Evolutionary conservation across 2,329 filamentous ascomycete genomes (phyloP), one percentile per base, ranked within the genome.

Genomic region (Cladosporium sp.): DNA sequence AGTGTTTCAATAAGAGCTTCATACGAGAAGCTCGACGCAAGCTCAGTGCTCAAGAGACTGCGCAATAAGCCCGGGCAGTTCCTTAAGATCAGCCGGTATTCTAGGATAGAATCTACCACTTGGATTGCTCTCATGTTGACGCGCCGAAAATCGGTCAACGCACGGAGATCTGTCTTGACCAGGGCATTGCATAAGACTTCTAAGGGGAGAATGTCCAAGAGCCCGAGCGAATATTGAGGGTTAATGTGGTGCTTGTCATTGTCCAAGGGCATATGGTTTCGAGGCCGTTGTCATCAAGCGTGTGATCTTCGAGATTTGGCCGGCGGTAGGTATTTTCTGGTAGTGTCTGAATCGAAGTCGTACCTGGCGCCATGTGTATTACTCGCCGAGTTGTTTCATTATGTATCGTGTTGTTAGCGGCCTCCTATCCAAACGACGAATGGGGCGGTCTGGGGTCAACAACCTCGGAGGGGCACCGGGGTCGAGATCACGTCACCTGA

Each of bases 121-220:
- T 57, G 42, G 60, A 67, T 67, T 9, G 68, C 66, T 49, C 55
- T 54, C 39, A 54, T 55, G 50, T 67, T 71, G 38, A 72, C 66
- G 40, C 60, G 60, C 41, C 67, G 64, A 47, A 73, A 68, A 7
- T 50, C 30, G 19, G 58, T 63, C 22, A 73, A 59, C 3, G 66
- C 61, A 1, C 49, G 61, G 1, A 71, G 45, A 49, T 70, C 69
- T 11, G 66, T 50, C 11, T 55, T 30, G 7, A 59, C 36, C 15
- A 70, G 60, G n/a, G 64, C 29, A 16, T 60, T 42, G 19, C 50
- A 48, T 30, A 67, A 38, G 9, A 69, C 42, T 55, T 70, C 62
- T 8, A 53, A 9, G 7, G 41, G 41, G 3, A 43, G 12, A 7
- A 11, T 33, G 8, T 35, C 41, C 41, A 43, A 18, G 7, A 13